Evolutionary conservation across 2,329 filamentous ascomycete genomes (phyloP).

Genomic region (Ophiosphaerella korrae): DNA sequence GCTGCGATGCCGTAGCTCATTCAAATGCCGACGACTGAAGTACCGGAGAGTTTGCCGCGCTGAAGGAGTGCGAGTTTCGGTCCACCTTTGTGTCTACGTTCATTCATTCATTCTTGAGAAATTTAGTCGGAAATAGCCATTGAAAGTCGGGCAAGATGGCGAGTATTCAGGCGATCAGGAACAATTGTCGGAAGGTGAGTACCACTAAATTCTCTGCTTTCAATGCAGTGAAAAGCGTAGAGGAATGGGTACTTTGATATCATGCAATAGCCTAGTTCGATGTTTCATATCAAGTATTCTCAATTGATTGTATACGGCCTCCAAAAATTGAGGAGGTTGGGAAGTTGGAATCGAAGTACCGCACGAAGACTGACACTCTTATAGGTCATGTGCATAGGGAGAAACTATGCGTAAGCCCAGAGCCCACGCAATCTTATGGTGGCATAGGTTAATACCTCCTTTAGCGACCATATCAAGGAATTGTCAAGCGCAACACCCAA

Average conservation of each 20-base stretch:
- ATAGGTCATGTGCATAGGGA: constrained; percentile 87
- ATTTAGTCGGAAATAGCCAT: background rate
- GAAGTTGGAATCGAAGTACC: background rate
- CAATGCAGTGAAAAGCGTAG: background rate
- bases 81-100: too few species aligned
- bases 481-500: constrained; percentile 85
- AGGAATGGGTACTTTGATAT: background rate
- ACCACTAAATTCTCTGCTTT: background rate
- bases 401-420: constrained; percentile 85
- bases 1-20: background rate
- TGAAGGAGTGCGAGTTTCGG: too few species aligned
- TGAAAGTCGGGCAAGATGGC: constrained; percentile 29
- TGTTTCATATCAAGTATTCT: too few species aligned
- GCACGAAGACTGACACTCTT: constrained; percentile 7
- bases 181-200: constrained; percentile 56
- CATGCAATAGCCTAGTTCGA: too few species aligned
- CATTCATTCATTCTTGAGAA: background rate
- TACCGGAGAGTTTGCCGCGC: too few species aligned
- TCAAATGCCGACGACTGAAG: too few species aligned
- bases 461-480: constrained; percentile 89
- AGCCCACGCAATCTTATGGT: background rate
- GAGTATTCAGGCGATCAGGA: constrained; percentile 45
- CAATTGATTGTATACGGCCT: too few species aligned
- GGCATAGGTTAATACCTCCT: background rate
- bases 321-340: too few species aligned